Percentiles rank a stretch among this genome's conserved stretches.
Evolutionary conservation across 371 early-diverging fungal species (phyloP).

Genomic region (Apophysomyces ossiformis): DNA sequence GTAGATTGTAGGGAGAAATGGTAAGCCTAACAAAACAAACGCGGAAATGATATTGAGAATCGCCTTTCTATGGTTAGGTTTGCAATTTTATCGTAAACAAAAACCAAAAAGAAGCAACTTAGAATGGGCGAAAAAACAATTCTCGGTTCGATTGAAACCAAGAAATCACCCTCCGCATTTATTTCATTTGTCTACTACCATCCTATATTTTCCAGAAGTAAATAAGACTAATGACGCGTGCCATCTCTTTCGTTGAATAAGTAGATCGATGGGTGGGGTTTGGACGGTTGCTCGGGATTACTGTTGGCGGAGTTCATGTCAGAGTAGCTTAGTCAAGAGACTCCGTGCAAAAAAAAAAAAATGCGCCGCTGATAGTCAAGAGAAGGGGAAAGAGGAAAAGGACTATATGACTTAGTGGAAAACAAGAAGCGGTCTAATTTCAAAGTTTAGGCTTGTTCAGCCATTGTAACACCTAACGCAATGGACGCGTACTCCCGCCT

Average conservation of each 20-base stretch:
- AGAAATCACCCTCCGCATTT: too few species aligned
- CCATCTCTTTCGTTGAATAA: too few species aligned
- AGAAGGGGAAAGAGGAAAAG: background rate
- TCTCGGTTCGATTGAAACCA: too few species aligned
- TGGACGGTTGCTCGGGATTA: conserved; percentile 3
- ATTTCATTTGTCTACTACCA: too few species aligned
- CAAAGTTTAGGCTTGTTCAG: background rate
- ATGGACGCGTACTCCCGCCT: too few species aligned
- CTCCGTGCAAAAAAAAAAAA: background rate
- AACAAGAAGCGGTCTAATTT: background rate
- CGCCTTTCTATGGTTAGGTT: background rate
- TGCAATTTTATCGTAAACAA: conserved; percentile 3
- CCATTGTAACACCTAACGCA: too few species aligned
- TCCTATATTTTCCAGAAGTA: too few species aligned
- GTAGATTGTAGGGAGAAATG: conserved; percentile 10
- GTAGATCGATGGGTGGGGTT: background rate
- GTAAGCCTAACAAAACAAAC: conserved; percentile 5
- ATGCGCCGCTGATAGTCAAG: background rate
- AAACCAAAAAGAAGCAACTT: too few species aligned
- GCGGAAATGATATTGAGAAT: background rate
- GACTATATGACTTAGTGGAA: too few species aligned
- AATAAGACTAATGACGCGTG: too few species aligned
- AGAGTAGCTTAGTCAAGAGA: background rate
- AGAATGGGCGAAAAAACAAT: too few species aligned
- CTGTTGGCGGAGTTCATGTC: background rate